phyloP scores from a whole-genome alignment of 2,329 filamentous ascomycete species.

The Fusarium anguioides region DNA sequence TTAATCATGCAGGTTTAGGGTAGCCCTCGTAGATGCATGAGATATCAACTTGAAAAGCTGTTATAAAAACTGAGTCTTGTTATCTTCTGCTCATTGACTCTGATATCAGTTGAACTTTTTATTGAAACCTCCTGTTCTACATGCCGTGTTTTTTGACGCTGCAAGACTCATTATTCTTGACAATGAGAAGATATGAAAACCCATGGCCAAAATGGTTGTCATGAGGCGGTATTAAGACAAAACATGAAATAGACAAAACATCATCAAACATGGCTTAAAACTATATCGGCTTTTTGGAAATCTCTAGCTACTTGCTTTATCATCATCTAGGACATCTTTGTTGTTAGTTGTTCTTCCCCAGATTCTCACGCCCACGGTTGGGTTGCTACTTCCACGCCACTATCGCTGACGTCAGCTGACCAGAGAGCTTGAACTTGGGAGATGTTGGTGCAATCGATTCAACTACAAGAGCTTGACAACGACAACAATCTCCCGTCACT shows the following conservation, averaged over 20 bases:
- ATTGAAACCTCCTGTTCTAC: background rate
- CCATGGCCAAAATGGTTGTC: background rate
- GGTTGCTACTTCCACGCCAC: background rate
- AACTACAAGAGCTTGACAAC: conserved; percentile 10
- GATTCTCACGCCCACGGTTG: conserved; percentile 1
- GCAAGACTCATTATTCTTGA: background rate
- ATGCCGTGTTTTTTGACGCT: background rate
- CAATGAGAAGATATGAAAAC: too few relatives aligned
- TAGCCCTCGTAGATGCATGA: background rate
- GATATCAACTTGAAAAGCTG: background rate
- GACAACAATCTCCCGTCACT: background rate
- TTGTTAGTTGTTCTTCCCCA: background rate
- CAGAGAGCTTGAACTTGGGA: conserved; percentile 17
- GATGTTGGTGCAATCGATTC: conserved; percentile 4
- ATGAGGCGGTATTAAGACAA: background rate
- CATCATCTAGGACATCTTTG: background rate
- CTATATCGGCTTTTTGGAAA: too few relatives aligned
- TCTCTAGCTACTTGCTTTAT: too few relatives aligned
- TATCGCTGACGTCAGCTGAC: conserved; percentile 38
- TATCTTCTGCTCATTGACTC: background rate
- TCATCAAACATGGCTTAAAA: too few relatives aligned
- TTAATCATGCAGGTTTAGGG: background rate
- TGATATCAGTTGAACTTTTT: background rate
- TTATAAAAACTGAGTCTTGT: background rate
- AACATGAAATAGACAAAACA: background rate